Evolutionary conservation across 2,329 filamentous ascomycete genomes (phyloP), one percentile per base, ranked within the genome.

Genomic region (Periconia sp.): DNA sequence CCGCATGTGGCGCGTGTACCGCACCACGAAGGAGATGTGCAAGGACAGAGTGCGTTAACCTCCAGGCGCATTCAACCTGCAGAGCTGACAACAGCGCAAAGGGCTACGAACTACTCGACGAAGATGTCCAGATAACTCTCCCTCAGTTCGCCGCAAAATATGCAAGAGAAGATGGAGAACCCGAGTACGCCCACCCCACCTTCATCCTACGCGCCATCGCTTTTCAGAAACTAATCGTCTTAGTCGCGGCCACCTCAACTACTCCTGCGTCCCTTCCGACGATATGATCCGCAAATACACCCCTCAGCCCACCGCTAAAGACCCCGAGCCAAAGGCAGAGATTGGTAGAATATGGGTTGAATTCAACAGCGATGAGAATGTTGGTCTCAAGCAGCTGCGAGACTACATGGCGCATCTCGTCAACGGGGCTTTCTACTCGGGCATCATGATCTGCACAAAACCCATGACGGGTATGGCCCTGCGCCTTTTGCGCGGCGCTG

Each of bases 21-120:
- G 85, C 73, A 99, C 94, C 7, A 85, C 91, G 35, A 90, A 95
- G 72, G 89, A 99, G 79, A 95, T 99, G 92, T 87, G 94, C 59
- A 79, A 82, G 50, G 94, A 97, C 72, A 78, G 92, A 70, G 92
- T 96, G 82, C 62, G 87, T 63, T 61, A 30, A 24, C 37, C 32
- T 36, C 22, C 30, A 19, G 28, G 48, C 47, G 50, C 55, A 45
- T 52, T 41, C 48, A 58, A 47, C 32, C 31, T 33, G 40, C 36
- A 17, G 32, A 37, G 42, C 45, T 40, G 41, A 50, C 54, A 65
- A 35, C 59, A n/a, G 22, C 28, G 31, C 31, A 13, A 70, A 96
- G 92, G 94, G 95, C 62, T 99, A 99, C 75, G 88, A 95, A 66
- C 81, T 99, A 29, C 82, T 88, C 25, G 89, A 96, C 55, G 87